Conservation (phyloP, 257 asterid genomes). For the Dorcoceras hygrometricum region DNA sequence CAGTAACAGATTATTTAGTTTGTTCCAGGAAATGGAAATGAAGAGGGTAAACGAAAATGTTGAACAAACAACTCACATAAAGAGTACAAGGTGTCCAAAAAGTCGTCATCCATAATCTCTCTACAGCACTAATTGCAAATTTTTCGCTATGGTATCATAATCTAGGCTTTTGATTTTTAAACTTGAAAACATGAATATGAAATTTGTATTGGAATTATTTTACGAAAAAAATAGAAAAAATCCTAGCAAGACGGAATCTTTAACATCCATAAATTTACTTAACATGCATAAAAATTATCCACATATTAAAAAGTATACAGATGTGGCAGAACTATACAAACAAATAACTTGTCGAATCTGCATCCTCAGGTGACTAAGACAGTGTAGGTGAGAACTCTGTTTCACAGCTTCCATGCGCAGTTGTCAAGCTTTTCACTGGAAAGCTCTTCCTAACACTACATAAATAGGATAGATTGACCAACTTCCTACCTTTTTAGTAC, state of each 20-base stretch:
- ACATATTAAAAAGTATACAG: too few species aligned
- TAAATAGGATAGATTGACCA: background rate
- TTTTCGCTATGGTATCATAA: background rate
- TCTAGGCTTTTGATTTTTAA: background rate
- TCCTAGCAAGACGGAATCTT: background rate
- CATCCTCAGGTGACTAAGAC: background rate
- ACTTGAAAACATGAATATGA: too few species aligned
- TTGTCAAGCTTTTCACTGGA: too few species aligned
- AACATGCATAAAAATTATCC: background rate
- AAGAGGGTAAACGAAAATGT: background rate
- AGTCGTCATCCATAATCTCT: background rate
- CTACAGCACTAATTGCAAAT: background rate
- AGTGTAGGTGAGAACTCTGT: too few species aligned
- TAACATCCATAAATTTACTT: background rate
- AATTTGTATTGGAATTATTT: background rate
- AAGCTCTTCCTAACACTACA: too few species aligned
- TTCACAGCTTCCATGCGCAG: too few species aligned
- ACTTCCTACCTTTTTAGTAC: background rate
- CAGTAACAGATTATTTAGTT: background rate
- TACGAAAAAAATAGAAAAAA: too few species aligned
- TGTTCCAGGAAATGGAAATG: background rate
- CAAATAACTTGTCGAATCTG: background rate
- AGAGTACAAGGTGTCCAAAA: background rate
- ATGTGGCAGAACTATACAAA: background rate
- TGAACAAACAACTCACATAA: background rate